A percentile compares a stretch with the other conserved stretches of the same genome.
Conservation (phyloP, 345 rosid species). For the Draba incana region DNA sequence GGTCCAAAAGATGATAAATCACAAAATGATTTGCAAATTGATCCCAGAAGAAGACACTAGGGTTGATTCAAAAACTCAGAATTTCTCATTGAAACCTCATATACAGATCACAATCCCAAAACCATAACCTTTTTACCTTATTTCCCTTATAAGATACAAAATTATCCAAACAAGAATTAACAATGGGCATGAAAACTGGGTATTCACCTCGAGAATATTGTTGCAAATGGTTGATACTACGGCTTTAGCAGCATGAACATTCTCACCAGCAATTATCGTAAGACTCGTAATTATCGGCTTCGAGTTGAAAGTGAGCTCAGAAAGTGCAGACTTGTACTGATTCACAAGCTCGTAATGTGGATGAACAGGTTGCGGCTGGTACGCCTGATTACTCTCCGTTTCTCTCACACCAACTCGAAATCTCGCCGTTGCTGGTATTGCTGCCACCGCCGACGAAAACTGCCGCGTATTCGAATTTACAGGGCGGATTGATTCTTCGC, state of each 20-base stretch:
- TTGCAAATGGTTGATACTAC: slow-evolving; percentile 77
- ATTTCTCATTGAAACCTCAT: slow-evolving; percentile 52
- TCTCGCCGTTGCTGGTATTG: slow-evolving; percentile 31
- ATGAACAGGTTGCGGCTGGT: slow-evolving; percentile 78
- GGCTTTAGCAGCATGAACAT: slow-evolving; percentile 81
- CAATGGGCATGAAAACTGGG: slow-evolving; percentile 51
- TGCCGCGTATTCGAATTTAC: slow-evolving; percentile 47
- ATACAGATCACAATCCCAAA: slow-evolving; percentile 50
- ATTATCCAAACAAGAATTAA: slow-evolving; percentile 41
- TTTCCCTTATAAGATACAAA: slow-evolving; percentile 40
- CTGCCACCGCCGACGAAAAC: slow-evolving; percentile 30
- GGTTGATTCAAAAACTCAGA: slow-evolving; percentile 37
- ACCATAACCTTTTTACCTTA: slow-evolving; percentile 25
- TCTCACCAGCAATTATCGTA: slow-evolving; percentile 97
- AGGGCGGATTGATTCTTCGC: slow-evolving; percentile 51
- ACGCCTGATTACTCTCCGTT: slow-evolving; percentile 61
- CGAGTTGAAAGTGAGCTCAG: slow-evolving; percentile 96
- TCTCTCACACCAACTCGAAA: slow-evolving; percentile 49
- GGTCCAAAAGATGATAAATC: slow-evolving; percentile 18
- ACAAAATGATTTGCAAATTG: slow-evolving; percentile 14
- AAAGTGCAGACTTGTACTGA: slow-evolving; percentile 82
- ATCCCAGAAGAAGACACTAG: slow-evolving; percentile 5
- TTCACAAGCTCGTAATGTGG: slow-evolving; percentile 87
- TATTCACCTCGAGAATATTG: slow-evolving; percentile 95
- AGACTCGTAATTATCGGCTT: slow-evolving; percentile 96